Evolutionary conservation across 2,329 filamentous ascomycete genomes (phyloP).

Genomic region (Cytospora mali): DNA sequence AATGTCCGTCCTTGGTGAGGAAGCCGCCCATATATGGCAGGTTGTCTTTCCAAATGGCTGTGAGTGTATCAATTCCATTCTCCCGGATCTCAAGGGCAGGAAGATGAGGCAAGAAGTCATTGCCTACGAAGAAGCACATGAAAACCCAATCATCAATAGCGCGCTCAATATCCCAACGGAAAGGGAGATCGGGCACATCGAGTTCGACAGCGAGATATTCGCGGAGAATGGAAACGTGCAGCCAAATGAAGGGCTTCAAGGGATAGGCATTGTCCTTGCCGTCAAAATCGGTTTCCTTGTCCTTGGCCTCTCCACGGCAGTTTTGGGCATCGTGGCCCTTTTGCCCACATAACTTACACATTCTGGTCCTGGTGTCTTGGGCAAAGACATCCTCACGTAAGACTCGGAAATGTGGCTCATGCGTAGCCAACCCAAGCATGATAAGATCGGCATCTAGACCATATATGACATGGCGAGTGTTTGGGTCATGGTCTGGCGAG

Average conservation of each 20-base stretch:
- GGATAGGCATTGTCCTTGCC: conserved; percentile 73
- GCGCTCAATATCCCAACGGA: conserved; percentile 90
- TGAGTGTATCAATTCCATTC: conserved; percentile 94
- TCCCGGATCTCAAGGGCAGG: conserved; percentile 97
- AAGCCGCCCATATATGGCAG: conserved; percentile 91
- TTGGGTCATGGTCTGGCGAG: conserved; percentile 89
- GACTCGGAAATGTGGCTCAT: conserved; percentile 96
- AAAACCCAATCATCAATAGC: conserved; percentile 98
- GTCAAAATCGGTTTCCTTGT: conserved; percentile 77
- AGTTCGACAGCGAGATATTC: conserved; percentile 94
- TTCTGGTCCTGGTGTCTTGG: conserved; percentile 79
- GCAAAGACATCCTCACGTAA: conserved; percentile 96
- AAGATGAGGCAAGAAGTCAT: conserved; percentile 96
- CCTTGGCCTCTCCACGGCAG: conserved; percentile 77
- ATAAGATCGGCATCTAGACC: conserved; percentile 97
- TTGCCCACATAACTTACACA: conserved; percentile 88
- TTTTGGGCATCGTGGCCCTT: conserved; percentile 86
- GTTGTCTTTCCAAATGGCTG: conserved; percentile 96
- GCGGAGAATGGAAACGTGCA: conserved; percentile 86
- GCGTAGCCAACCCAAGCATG: conserved; percentile 95
- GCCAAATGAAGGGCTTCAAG: conserved; percentile 96
- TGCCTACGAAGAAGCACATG: conserved; percentile 98
- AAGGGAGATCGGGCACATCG: conserved; percentile 77
- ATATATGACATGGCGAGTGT: conserved; percentile 97
- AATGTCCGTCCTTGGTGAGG: conserved; percentile 90